Base-by-base conservation (phyloP, 345 rosid species). In the Linum tenue region DNA sequence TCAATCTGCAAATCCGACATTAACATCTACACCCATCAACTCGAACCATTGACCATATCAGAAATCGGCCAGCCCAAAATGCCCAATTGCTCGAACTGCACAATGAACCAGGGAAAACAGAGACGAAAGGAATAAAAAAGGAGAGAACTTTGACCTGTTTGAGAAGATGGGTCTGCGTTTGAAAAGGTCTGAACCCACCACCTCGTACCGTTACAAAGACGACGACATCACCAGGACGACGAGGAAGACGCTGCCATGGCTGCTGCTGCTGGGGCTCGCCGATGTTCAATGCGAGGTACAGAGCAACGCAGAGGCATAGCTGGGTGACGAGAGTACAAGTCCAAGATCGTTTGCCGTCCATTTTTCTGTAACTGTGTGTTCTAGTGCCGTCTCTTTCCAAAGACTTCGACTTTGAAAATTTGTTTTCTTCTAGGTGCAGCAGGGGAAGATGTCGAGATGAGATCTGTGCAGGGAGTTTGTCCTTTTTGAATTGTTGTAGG, bases 151-250 rank as follows among this genome's bases (percentile, higher is more conserved):
- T 66, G 37, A 88, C 97, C 88, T 77, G 73, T 71, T 76, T 87
- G 73, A 91, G 89, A 70, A 91, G 85, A 66, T 38, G 83, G 64
- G 67, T 75, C 72, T 86, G 95, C 0, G 63, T 72, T 44, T 71
- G 59, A 55, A 72, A 62, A 37, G 81, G 59, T 62, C 91, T 79
- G 67, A 63, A 78, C 31, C 31, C 31, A 59, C 92, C 91, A 12
- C 96, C 86, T 40, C 82, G 39, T 43, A 88, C 94, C 56, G 85
- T 85, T 50, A 91, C 71, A 64, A 91, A 88, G 70, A 78, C 77
- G 66, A 81, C 72, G 59, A 83, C 79, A 66, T 65, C 31, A 22
- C 1, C 31, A 22, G 31, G 31, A 22, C 31, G 31, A 22, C 31
- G 31, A 22, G 31, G 31, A 22, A 22, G 56, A 69, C 50, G 72